Percentiles rank a stretch among this genome's conserved stretches.
phyloP scores from a whole-genome alignment of 345 rosid species.

The Murraya koenigii region DNA sequence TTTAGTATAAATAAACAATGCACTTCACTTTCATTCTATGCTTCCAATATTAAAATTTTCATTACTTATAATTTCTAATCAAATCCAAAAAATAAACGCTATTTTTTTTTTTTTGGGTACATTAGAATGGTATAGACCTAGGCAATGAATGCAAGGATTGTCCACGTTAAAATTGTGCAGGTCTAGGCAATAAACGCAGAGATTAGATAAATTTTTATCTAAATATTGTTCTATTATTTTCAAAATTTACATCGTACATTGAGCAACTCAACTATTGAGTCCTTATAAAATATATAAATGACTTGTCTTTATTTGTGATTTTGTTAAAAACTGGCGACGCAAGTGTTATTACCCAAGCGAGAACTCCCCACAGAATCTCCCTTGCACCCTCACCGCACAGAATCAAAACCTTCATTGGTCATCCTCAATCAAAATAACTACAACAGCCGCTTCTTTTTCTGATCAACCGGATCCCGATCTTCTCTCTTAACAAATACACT shows the following conservation, averaged over 20 bases:
- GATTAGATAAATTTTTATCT: too few species aligned
- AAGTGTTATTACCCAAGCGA: background rate
- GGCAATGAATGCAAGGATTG: too few species aligned
- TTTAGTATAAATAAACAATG: too few species aligned
- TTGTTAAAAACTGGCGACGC: background rate
- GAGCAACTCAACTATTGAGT: background rate
- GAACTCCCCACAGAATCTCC: background rate
- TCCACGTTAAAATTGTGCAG: too few species aligned
- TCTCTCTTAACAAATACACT: conserved; percentile 17
- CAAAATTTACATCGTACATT: background rate
- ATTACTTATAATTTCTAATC: too few species aligned
- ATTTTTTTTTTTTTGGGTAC: too few species aligned
- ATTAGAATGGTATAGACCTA: too few species aligned
- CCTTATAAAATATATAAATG: background rate
- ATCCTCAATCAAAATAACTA: conserved; percentile 29
- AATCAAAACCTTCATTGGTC: conserved; percentile 29
- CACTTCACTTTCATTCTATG: too few species aligned
- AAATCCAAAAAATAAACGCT: too few species aligned
- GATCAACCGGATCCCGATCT: conserved; percentile 79
- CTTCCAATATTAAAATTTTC: too few species aligned
- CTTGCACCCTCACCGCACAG: conserved; percentile 30
- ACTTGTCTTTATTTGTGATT: background rate
- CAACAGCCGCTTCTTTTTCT: conserved; percentile 21
- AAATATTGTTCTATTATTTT: too few species aligned
- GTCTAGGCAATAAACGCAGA: too few species aligned